These are phyloP conservation scores for Talaromyces verruculosus DNA, from an alignment of 2,329 filamentous ascomycete genomes.

Conservation along the genomic window DNA sequence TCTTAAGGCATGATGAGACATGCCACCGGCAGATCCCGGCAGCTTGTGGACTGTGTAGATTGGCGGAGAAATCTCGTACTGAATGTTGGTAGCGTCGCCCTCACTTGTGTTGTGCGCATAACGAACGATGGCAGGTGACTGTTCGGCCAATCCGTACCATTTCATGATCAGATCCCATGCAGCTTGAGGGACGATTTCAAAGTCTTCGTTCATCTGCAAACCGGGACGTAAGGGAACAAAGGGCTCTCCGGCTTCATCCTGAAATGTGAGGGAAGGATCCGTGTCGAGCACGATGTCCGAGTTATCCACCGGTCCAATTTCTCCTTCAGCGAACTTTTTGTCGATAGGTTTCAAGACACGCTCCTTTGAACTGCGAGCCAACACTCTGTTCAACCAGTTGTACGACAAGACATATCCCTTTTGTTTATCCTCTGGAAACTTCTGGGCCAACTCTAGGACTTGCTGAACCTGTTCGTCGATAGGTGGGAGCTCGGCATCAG, in stretches of 20 bases:
- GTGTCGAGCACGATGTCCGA: constrained; percentile 70
- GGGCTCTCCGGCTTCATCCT: constrained; percentile 47
- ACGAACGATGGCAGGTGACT: constrained; percentile 70
- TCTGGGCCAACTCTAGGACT: constrained; percentile 60
- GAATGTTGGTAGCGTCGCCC: constrained; percentile 64
- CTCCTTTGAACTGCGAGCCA: constrained; percentile 62
- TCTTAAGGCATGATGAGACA: constrained; percentile 60
- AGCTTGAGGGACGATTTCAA: constrained; percentile 71
- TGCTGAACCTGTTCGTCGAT: constrained; percentile 72
- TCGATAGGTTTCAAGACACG: constrained; percentile 56
- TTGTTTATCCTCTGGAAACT: constrained; percentile 67
- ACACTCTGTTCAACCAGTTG: constrained; percentile 73
- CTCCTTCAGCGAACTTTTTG: constrained; percentile 61
- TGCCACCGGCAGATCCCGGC: constrained; percentile 58
- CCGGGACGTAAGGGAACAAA: constrained; percentile 76
- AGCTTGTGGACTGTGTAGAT: constrained; percentile 83
- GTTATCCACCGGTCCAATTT: constrained; percentile 83
- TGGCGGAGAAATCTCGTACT: constrained; percentile 81
- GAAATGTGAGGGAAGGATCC: constrained; percentile 43
- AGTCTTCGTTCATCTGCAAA: constrained; percentile 64
- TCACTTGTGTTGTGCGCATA: constrained; percentile 72
- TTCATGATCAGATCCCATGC: constrained; percentile 78
- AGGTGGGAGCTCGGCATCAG: constrained; percentile 39
- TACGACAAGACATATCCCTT: constrained; percentile 75
- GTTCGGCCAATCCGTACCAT: constrained; percentile 76